Conservation (phyloP, 164 flowering plant species). For the Houttuynia cordata region DNA sequence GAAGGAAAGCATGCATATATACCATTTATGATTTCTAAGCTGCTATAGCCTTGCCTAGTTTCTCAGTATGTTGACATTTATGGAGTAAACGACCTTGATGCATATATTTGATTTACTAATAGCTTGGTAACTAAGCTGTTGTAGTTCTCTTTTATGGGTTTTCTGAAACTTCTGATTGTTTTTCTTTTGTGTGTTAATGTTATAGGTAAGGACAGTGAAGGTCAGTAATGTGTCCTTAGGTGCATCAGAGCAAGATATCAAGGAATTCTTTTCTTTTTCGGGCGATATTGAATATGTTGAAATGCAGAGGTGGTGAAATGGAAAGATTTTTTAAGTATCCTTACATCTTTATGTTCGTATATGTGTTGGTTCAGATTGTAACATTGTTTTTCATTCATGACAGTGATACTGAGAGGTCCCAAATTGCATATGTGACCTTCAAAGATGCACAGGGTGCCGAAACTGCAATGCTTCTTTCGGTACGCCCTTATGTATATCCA, state of each 20-base stretch:
- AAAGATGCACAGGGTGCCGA: slow-evolving; percentile 74
- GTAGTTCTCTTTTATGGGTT: too few relatives aligned
- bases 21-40: too few relatives aligned
- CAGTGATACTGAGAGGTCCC: slow-evolving; percentile 64
- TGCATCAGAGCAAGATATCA: slow-evolving; percentile 15
- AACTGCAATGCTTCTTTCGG: slow-evolving; percentile 75
- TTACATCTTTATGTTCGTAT: neutral
- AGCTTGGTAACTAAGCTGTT: too few relatives aligned
- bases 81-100: too few relatives aligned
- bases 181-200: neutral
- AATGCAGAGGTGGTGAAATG: slow-evolving; percentile 19
- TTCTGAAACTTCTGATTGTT: neutral
- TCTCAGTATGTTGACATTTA: too few relatives aligned
- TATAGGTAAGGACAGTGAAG: slow-evolving; percentile 9
- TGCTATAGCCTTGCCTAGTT: too few relatives aligned
- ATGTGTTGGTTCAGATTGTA: neutral
- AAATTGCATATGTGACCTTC: slow-evolving; percentile 69
- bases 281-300: slow-evolving; percentile 34
- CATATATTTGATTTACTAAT: too few relatives aligned
- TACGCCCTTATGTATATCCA: slow-evolving; percentile 14
- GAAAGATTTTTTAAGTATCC: too few relatives aligned
- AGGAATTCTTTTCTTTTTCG: slow-evolving; percentile 30
- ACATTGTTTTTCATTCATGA: slow-evolving; percentile 2
- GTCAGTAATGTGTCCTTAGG: slow-evolving; percentile 15
- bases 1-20: too few relatives aligned